Conservation (phyloP, 495 filamentous ascomycete genomes). For the Penicillium silybi region DNA sequence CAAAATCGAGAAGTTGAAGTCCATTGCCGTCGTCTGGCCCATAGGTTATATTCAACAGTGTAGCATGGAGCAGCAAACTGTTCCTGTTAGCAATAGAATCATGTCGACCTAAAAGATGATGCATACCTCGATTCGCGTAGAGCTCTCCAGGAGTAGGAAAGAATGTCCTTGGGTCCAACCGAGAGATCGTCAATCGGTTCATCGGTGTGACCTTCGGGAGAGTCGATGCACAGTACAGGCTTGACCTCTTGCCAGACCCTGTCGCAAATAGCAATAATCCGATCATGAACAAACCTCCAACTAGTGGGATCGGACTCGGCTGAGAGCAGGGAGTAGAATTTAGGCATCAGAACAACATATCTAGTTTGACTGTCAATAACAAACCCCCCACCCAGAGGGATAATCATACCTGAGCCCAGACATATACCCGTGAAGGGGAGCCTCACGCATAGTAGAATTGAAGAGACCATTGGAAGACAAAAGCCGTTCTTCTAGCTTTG, state of each 20-base stretch:
- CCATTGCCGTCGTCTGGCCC: slow-evolving; percentile 30
- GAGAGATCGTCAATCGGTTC: slow-evolving; percentile 66
- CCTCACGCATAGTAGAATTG: slow-evolving; percentile 55
- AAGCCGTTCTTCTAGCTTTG: slow-evolving; percentile 54
- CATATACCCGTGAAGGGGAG: slow-evolving; percentile 67
- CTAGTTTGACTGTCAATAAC: slow-evolving; percentile 16
- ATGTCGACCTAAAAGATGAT: not conserved
- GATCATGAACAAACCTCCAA: slow-evolving; percentile 48
- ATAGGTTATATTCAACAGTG: slow-evolving; percentile 35
- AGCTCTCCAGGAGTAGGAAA: slow-evolving; percentile 91
- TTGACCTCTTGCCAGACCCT: slow-evolving; percentile 72
- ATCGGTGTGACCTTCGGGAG: slow-evolving; percentile 82
- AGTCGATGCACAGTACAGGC: slow-evolving; percentile 79
- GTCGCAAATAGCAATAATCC: slow-evolving; percentile 53
- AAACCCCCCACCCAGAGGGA: not conserved
- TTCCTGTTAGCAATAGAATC: slow-evolving; percentile 29
- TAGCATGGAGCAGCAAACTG: slow-evolving; percentile 52
- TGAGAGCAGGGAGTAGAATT: slow-evolving; percentile 34
- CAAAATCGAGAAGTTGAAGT: slow-evolving; percentile 36
- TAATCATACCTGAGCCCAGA: slow-evolving; percentile 55
- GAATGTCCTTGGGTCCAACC: slow-evolving; percentile 71
- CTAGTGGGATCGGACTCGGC: slow-evolving; percentile 6
- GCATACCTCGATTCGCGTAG: slow-evolving; percentile 83
- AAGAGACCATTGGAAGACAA: slow-evolving; percentile 53
- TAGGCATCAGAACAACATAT: slow-evolving; percentile 40